phyloP scores from a whole-genome alignment of 2,329 filamentous ascomycete species.

The Lasiodiplodia gonubiensis region DNA sequence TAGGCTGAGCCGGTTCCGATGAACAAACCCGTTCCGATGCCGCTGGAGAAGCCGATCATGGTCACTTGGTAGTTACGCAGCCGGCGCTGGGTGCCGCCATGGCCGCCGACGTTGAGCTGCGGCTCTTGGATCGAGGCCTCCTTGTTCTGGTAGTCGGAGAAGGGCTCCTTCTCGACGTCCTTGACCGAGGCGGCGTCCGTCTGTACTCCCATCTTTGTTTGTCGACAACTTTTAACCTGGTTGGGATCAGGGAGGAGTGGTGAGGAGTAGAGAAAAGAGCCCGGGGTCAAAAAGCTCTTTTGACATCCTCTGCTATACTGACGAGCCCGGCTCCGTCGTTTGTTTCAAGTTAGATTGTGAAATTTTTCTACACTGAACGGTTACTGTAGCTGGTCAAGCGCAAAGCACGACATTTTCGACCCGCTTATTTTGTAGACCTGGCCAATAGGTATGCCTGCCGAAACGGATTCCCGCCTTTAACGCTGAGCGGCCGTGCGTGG shows the following conservation, averaged over 20 bases:
- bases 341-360: background rate
- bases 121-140: constrained; percentile 16
- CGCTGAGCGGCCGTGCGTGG: background rate
- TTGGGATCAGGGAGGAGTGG: background rate
- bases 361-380: background rate
- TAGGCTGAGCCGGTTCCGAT: constrained; percentile 68
- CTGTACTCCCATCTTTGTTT: background rate
- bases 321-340: background rate
- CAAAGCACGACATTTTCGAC: background rate
- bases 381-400: background rate
- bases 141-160: background rate
- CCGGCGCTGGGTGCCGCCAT: constrained; percentile 12
- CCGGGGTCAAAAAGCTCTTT: background rate
- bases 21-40: constrained; percentile 69
- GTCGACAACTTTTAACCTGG: background rate
- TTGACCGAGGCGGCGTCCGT: background rate
- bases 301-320: background rate
- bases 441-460: background rate
- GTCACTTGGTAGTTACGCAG: constrained; percentile 27
- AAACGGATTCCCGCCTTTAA: background rate
- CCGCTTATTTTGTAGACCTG: background rate
- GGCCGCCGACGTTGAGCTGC: constrained; percentile 18
- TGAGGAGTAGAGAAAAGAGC: too few species aligned
- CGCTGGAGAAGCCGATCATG: constrained; percentile 39
- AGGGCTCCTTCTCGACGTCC: constrained; percentile 4